Evolutionary conservation across 805 yeast genomes (phyloP).

Genomic region (Candida germanica): DNA sequence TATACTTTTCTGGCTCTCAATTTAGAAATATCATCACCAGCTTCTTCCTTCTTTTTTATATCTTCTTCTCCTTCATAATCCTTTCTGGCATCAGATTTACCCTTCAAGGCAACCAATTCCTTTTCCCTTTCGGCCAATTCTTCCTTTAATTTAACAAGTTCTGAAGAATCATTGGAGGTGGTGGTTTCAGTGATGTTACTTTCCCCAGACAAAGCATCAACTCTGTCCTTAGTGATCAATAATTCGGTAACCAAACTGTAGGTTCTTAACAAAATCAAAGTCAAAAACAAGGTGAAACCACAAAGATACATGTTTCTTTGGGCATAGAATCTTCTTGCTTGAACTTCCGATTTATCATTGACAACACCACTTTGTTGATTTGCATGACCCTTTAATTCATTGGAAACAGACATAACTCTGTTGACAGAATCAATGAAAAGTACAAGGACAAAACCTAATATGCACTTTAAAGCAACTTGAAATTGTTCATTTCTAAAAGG

Average conservation of each 20-base stretch:
- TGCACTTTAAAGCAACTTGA: constrained; percentile 74
- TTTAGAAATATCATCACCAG: constrained; percentile 8
- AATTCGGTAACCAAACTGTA: constrained; percentile 76
- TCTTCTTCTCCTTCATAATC: constrained; percentile 46
- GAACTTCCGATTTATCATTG: constrained; percentile 74
- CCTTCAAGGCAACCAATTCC: constrained; percentile 65
- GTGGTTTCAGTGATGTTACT: constrained; percentile 15
- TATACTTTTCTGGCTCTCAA: constrained; percentile 15
- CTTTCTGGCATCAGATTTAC: constrained; percentile 65
- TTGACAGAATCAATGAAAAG: constrained; percentile 87
- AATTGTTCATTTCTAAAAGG: constrained; percentile 73
- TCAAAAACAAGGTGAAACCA: constrained; percentile 90
- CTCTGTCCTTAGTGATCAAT: constrained; percentile 59
- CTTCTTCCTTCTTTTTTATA: constrained; percentile 1
- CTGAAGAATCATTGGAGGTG: constrained; percentile 28
- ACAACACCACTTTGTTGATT: constrained; percentile 22
- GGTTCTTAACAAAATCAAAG: constrained; percentile 81
- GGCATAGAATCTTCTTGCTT: constrained; percentile 89
- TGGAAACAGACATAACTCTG: constrained; percentile 67
- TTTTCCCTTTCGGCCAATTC: constrained; percentile 54
- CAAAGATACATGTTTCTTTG: constrained; percentile 95
- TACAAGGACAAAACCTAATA: constrained; percentile 77
- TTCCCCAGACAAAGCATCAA: constrained; percentile 29
- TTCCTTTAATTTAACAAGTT: constrained; percentile 45
- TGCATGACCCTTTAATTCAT: constrained; percentile 46